Evolutionary conservation across 768 basidiomycete species (phyloP).

Genomic region (Mycena polygramma): DNA sequence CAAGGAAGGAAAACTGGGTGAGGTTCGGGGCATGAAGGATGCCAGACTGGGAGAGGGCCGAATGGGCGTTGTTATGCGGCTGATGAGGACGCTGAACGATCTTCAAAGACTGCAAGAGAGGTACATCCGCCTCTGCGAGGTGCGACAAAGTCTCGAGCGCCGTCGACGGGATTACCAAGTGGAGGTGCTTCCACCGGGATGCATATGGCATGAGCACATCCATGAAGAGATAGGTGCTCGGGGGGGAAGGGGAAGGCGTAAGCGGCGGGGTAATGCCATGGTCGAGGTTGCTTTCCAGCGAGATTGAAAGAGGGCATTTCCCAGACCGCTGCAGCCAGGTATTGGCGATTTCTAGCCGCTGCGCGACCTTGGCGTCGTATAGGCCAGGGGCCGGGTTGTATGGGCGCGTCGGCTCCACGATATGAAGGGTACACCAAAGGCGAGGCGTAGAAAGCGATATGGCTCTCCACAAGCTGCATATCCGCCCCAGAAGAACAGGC

Average conservation of each 20-base stretch:
- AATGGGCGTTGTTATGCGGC: neutral
- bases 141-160: neutral
- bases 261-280: neutral
- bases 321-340: slow-evolving; percentile 16
- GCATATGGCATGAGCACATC: neutral
- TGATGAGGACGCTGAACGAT: neutral
- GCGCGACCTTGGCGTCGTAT: neutral
- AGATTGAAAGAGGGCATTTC: slow-evolving; percentile 7
- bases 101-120: neutral
- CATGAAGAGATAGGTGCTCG: neutral
- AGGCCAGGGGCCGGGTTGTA: neutral
- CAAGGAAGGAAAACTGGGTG: neutral
- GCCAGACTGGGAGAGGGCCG: neutral
- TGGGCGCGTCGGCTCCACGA: slow-evolving; percentile 16
- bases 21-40: neutral
- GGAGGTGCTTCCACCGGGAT: slow-evolving; percentile 8
- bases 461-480: slow-evolving; percentile 47
- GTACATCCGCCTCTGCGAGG: slow-evolving; percentile 10
- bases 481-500: slow-evolving; percentile 46
- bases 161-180: neutral
- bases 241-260: neutral
- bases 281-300: neutral
- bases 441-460: slow-evolving; percentile 42
- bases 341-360: slow-evolving; percentile 7
- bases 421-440: slow-evolving; percentile 42